These are phyloP conservation scores for Umbelopsis ramanniana DNA, from an alignment of 192 early-diverging fungal species.

Conservation along the genomic window DNA sequence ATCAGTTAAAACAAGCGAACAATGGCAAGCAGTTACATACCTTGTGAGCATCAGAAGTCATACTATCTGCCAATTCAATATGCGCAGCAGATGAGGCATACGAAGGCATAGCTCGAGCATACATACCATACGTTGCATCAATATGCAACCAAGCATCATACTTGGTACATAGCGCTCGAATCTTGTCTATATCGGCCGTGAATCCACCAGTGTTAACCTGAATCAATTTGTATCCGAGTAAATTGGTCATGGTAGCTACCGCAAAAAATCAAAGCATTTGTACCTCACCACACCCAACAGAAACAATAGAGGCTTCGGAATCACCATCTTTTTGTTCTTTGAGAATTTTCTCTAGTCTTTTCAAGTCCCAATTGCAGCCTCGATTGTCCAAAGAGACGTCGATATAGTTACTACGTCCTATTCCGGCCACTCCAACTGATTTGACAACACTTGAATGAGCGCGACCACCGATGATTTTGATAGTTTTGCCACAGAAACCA, in stretches of 20 bases:
- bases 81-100: slow-evolving; percentile 40
- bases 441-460: slow-evolving; percentile 55
- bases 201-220: slow-evolving; percentile 38
- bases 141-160: slow-evolving; percentile 61
- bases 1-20: no score
- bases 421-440: slow-evolving; percentile 54
- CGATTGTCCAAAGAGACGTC: slow-evolving; percentile 36
- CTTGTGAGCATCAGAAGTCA: slow-evolving; percentile 64
- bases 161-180: slow-evolving; percentile 45
- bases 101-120: slow-evolving; percentile 47
- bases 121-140: slow-evolving; percentile 66
- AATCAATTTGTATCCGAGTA: background rate
- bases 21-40: background rate
- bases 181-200: slow-evolving; percentile 37
- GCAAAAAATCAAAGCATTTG: slow-evolving; percentile 37
- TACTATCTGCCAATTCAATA: slow-evolving; percentile 55
- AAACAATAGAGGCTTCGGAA: slow-evolving; percentile 46
- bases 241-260: no score
- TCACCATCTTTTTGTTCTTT: background rate
- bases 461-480: slow-evolving; percentile 37
- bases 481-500: slow-evolving; percentile 45
- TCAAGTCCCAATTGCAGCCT: slow-evolving; percentile 6
- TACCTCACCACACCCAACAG: slow-evolving; percentile 58
- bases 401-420: slow-evolving; percentile 52
- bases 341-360: slow-evolving; percentile 31